Evolutionary conservation across 345 rosid genomes (phyloP).

Genomic region (Hypericum androsaemum): DNA sequence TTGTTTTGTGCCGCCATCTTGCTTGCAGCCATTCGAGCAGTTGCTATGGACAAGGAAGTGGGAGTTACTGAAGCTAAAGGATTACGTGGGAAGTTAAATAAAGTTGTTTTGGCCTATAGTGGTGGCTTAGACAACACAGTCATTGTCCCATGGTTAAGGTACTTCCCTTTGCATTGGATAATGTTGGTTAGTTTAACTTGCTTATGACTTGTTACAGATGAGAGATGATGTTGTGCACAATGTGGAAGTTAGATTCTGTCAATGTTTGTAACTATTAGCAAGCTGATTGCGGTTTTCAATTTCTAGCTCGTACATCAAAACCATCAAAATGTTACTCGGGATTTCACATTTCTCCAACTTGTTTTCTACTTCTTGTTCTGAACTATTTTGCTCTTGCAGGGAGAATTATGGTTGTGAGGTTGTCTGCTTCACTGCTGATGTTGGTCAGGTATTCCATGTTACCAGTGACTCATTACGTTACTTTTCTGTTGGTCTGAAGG

Average conservation of each 20-base stretch:
- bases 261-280: too few relatives aligned
- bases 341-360: too few relatives aligned
- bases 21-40: slow-evolving; percentile 54
- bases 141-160: slow-evolving; percentile 97
- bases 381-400: slow-evolving; percentile 25
- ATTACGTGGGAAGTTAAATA: slow-evolving; percentile 68
- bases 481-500: not conserved
- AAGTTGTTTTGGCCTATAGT: slow-evolving; percentile 91
- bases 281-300: too few relatives aligned
- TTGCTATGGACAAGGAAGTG: slow-evolving; percentile 29
- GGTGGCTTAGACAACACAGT: slow-evolving; percentile 97
- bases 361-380: not conserved
- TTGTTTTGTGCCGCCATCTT: too few relatives aligned
- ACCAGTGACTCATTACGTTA: not conserved
- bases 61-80: slow-evolving; percentile 30
- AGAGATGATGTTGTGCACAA: too few relatives aligned
- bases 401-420: slow-evolving; percentile 99
- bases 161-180: slow-evolving; percentile 11
- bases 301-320: too few relatives aligned
- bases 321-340: too few relatives aligned
- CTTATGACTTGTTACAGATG: too few relatives aligned
- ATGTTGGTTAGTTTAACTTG: too few relatives aligned
- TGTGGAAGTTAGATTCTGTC: too few relatives aligned
- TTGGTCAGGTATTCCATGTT: slow-evolving; percentile 65
- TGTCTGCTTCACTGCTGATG: slow-evolving; percentile 98